Percentiles rank a stretch among this genome's conserved stretches.
phyloP scores from a whole-genome alignment of 331 rosid genomes.

The Prunus yedoensis region DNA sequence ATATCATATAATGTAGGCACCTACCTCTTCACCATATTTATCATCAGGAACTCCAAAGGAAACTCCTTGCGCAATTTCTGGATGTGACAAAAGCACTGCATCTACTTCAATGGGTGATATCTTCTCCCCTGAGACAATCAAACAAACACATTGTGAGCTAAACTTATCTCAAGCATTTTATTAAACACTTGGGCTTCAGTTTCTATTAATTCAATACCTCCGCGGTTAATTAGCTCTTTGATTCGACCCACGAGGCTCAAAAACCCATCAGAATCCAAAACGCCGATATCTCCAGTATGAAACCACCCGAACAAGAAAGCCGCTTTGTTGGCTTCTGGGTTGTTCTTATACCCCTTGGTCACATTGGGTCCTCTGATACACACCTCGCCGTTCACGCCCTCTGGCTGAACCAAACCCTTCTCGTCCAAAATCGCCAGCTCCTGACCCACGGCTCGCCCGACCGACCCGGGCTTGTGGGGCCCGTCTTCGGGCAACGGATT shows the following conservation, averaged over 20 bases:
- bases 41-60: slow-evolving; percentile 53
- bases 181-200: neutral
- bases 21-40: slow-evolving; percentile 55
- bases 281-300: slow-evolving; percentile 89
- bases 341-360: slow-evolving; percentile 48
- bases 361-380: slow-evolving; percentile 50
- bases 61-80: slow-evolving; percentile 59
- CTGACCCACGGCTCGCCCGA: slow-evolving; percentile 44
- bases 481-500: slow-evolving; percentile 49
- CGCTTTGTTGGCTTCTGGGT: slow-evolving; percentile 42
- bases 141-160: neutral
- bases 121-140: slow-evolving; percentile 62
- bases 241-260: slow-evolving; percentile 95
- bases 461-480: slow-evolving; percentile 48
- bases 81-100: slow-evolving; percentile 67
- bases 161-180: neutral
- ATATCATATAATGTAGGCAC: neutral
- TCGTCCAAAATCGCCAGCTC: slow-evolving; percentile 38
- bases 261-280: slow-evolving; percentile 74
- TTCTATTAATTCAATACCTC: slow-evolving; percentile 47
- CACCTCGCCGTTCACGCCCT: slow-evolving; percentile 37
- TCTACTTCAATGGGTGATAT: slow-evolving; percentile 97
- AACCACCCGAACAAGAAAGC: slow-evolving; percentile 73
- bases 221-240: slow-evolving; percentile 91
- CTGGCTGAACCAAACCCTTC: slow-evolving; percentile 28